These are phyloP conservation scores for Barnettozyma pratensis DNA, from an alignment of 805 yeast genomes.

Conservation along the genomic window DNA sequence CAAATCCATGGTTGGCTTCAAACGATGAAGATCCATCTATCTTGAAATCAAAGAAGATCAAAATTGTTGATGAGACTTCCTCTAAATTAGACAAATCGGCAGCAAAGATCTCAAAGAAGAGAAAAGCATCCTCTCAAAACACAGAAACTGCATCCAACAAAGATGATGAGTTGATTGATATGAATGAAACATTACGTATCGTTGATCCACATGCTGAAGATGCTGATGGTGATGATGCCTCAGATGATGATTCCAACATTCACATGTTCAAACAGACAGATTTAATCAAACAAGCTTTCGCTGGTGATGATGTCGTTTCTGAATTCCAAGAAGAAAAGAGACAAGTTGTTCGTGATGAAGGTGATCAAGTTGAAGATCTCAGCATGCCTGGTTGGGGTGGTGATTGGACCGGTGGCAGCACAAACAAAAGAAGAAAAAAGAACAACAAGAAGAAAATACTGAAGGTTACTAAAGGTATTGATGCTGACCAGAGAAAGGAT, in stretches of 20 bases:
- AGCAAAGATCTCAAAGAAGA: conserved; percentile 26
- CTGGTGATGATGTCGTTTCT: conserved; percentile 89
- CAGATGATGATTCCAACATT: conserved; percentile 34
- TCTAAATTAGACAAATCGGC: conserved; percentile 44
- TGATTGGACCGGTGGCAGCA: conserved; percentile 81
- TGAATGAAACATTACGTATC: conserved; percentile 49
- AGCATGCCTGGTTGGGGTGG: conserved; percentile 85
- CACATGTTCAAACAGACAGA: conserved; percentile 73
- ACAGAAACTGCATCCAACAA: conserved; percentile 20
- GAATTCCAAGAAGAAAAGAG: conserved; percentile 76
- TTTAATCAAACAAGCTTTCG: conserved; percentile 86
- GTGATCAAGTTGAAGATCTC: conserved; percentile 78
- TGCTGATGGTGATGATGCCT: conserved; percentile 18
- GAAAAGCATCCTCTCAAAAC: conserved; percentile 30
- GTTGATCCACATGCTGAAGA: conserved; percentile 41
- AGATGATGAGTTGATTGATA: conserved; percentile 37
- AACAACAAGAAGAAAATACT: conserved; percentile 28
- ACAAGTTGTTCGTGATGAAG: conserved; percentile 66
- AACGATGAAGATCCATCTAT: conserved; percentile 22
- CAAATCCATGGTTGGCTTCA: conserved; percentile 48
- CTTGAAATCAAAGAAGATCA: conserved; percentile 42
- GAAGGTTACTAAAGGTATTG: conserved; percentile 72
- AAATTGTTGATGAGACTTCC: conserved; percentile 44
- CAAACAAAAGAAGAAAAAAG: conserved; percentile 16
- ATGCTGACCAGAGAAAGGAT: conserved; percentile 70